These are phyloP conservation scores for Spathaspora boniae DNA, from an alignment of 805 yeast species.

Conservation along the genomic window DNA sequence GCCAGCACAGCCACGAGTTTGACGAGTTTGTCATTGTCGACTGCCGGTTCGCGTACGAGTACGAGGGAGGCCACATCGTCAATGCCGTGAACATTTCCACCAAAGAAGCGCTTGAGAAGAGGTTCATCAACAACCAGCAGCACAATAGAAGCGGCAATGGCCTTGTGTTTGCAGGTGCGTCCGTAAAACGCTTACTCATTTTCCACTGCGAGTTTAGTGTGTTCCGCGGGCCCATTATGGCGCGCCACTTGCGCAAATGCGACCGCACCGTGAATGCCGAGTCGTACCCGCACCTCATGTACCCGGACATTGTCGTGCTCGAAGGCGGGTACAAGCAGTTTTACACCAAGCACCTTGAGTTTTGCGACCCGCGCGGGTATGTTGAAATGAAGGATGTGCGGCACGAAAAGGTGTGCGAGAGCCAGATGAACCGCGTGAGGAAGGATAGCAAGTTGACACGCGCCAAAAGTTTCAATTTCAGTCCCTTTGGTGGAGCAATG, in stretches of 20 bases:
- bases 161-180: too few species aligned
- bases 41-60: constrained; percentile 92
- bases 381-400: constrained; percentile 70
- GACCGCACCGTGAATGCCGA: constrained; percentile 75
- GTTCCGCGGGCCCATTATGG: constrained; percentile 92
- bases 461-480: constrained; percentile 32
- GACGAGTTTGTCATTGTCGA: constrained; percentile 65
- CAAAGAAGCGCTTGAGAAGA: constrained; percentile 62
- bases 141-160: not conserved
- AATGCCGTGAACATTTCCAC: constrained; percentile 77
- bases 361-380: constrained; percentile 76
- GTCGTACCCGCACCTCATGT: constrained; percentile 74
- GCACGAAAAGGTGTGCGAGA: constrained; percentile 39
- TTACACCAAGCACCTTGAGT: constrained; percentile 51
- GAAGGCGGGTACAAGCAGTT: constrained; percentile 90
- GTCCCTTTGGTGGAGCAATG: not conserved
- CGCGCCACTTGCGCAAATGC: constrained; percentile 74
- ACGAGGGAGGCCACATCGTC: constrained; percentile 85
- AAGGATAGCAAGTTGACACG: constrained; percentile 40
- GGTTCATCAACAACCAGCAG: constrained; percentile 29
- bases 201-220: constrained; percentile 96
- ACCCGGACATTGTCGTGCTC: constrained; percentile 84
- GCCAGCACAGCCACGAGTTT: constrained; percentile 46
- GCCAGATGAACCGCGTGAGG: constrained; percentile 41
- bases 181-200: constrained; percentile 53